Evolutionary conservation across 2,329 filamentous ascomycete species (phyloP).

Genomic region (Cladosporium sp.): DNA sequence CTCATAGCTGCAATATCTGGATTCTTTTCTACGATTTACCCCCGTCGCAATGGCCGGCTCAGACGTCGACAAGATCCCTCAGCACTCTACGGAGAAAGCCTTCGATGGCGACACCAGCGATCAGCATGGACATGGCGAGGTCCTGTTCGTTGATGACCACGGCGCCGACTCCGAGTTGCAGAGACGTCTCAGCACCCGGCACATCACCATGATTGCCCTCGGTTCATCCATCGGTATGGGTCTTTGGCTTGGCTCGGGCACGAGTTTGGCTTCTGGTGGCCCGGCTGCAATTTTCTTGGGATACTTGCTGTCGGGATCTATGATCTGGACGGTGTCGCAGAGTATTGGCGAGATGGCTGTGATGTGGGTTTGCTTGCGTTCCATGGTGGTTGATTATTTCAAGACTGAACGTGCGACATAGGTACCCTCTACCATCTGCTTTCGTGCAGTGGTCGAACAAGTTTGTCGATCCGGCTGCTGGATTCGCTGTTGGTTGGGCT

Average conservation of each 20-base stretch:
- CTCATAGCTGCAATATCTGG: background rate
- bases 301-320: constrained; percentile 63
- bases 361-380: constrained; percentile 53
- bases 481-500: constrained; percentile 42
- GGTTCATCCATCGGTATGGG: constrained; percentile 77
- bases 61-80: background rate
- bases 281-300: constrained; percentile 76
- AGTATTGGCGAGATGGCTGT: constrained; percentile 90
- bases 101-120: background rate
- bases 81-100: background rate
- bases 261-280: constrained; percentile 64
- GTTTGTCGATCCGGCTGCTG: constrained; percentile 91
- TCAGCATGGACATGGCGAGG: constrained; percentile 44
- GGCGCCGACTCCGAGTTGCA: constrained; percentile 55
- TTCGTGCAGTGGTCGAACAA: constrained; percentile 62
- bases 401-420: background rate
- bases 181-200: constrained; percentile 70
- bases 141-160: constrained; percentile 60
- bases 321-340: constrained; percentile 91
- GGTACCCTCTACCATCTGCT: constrained; percentile 6
- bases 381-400: background rate
- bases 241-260: constrained; percentile 46
- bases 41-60: background rate
- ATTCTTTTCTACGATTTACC: background rate
- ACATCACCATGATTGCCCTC: constrained; percentile 96